Evolutionary conservation across 1,284 basidiomycete species (phyloP), one percentile per base, ranked within the genome.

Genomic region (Moesziomyces antarcticus): DNA sequence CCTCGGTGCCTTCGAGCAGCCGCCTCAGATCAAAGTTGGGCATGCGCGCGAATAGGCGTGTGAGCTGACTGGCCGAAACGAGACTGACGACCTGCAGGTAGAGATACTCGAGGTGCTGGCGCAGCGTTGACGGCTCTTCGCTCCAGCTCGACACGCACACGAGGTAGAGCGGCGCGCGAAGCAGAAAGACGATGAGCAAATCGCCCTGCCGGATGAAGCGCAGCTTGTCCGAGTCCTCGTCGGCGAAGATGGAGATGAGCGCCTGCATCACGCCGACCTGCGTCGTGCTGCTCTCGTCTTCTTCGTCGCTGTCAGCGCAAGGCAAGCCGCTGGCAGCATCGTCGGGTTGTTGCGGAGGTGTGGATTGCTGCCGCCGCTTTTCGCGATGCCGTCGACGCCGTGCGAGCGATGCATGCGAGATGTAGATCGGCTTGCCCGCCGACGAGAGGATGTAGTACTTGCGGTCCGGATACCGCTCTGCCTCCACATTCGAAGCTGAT

Each of bases 241-340:
- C 78, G 25, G 81, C 83, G 65, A 85, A 86, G 57, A 86, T 84
- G 13, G 94, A 95, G 52, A 99, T 91, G 9, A 99, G 88, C 1
- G 96, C 94, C 85, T 98, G 96, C 85, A 96, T 93, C 43, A 99
- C 90, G 24, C 94, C 96, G 79, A 96, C 92, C 24, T 90, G 90
- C 13, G 92, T 91, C 5, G 93, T 91, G 50, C 91, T 87, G 65
- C 89, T 88, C 66, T 92, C 86, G 24, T 86, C 85, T 51, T 82
- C 80, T 37, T 85, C 81, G 42, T 84, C 65, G 79, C 63, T 62
- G 24, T 2, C 10, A 16, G 35, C 6, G 13, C 1, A 16, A 5
- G 35, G 30, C 30, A 8, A 30, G 30, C 30, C 30, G 30, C 30
- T 30, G 8, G 30, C 1, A 1, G 24, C 16, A 3, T 46, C 25